Evolutionary conservation across 768 basidiomycete species (phyloP), one percentile per base, ranked within the genome.

Genomic region (Lactarius psammicola): DNA sequence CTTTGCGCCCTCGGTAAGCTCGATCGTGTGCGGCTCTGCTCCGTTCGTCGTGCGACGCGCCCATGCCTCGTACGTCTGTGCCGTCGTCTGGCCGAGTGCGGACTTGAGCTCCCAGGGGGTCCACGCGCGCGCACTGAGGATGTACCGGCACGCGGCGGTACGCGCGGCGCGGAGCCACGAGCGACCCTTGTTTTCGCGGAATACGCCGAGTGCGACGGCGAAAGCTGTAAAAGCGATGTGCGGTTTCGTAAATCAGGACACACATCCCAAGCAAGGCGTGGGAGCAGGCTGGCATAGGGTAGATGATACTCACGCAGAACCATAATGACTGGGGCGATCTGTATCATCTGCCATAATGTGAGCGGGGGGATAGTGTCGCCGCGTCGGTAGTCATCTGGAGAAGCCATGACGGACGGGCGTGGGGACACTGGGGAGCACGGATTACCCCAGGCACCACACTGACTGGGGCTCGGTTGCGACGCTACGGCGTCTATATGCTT

Each of bases 111-210:
- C 51, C 55, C 4, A 26, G 28, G 20, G 13, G 4, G 40, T 46
- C 57, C 38, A 44, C 3, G 0, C 15, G 3, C 26, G 49, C 4
- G 2, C 38, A 9, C 40, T n/a, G 1, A 58, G 3, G 0, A 63
- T 0, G 36, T 58, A 49, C 10, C 62, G 65, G 9, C 15, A 1
- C 6, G 30, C 11, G 0, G 57, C 56, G 4, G 44, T 53, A 15
- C 6, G 13, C 15, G 33, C 17, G 0, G 62, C 66, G 8, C 51
- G 49, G 20, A 28, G 31, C 66, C 66, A 67, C 2, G 66, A 67
- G 28, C 66, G 62, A 13, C 62, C 58, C 2, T 55, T 20, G 17
- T 59, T 67, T 31, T 63, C 53, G 31, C 40, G 56, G 53, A 64
- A 67, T 8, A 36, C 49, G 1, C 34, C 58, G 26, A 38, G 26